Conservation (phyloP, 306 rosid genomes). For the Abrus pulchellus region DNA sequence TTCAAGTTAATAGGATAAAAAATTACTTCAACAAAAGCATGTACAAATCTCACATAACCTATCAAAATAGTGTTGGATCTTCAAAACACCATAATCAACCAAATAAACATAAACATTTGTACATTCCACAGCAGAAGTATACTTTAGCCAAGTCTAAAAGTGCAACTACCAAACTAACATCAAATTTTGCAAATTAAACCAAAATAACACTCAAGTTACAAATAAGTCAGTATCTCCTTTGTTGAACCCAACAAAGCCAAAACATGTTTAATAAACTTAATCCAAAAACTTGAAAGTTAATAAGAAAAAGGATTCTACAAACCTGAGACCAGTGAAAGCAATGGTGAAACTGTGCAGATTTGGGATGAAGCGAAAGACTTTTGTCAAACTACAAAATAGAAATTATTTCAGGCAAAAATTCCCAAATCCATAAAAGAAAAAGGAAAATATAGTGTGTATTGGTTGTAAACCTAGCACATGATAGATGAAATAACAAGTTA, state of each 20-base stretch:
- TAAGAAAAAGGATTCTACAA: not conserved
- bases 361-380: no score
- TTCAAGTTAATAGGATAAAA: constrained; percentile 15
- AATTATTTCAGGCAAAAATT: no score
- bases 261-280: constrained; percentile 2
- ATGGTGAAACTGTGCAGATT: no score
- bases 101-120: constrained; percentile 41
- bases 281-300: not conserved
- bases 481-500: no score
- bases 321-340: no score
- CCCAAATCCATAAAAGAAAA: no score
- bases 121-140: constrained; percentile 35
- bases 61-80: constrained; percentile 3
- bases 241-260: constrained; percentile 40
- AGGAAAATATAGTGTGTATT: no score
- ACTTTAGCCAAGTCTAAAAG: constrained; percentile 23
- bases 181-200: constrained; percentile 23
- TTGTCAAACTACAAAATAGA: no score
- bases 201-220: constrained; percentile 16
- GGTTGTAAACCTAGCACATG: no score
- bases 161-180: constrained; percentile 33
- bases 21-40: constrained; percentile 29
- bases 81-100: constrained; percentile 43
- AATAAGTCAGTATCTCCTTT: constrained; percentile 18
- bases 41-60: constrained; percentile 23